phyloP scores from a whole-genome alignment of 495 filamentous ascomycete genomes.

The Penicillium atrosanguineum region DNA sequence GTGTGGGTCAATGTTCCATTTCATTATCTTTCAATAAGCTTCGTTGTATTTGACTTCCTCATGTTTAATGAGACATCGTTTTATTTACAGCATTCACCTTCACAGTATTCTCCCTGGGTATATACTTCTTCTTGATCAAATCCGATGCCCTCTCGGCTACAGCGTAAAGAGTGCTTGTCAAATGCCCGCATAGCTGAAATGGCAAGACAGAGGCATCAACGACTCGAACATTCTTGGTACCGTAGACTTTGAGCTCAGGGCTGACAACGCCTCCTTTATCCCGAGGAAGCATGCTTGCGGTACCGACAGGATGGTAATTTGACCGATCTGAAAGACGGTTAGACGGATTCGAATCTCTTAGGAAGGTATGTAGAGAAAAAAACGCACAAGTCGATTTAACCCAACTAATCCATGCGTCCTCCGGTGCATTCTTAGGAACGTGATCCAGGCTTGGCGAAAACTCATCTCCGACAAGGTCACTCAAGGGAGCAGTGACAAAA shows the following conservation, averaged over 20 bases:
- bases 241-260: conserved; percentile 45
- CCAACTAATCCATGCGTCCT: conserved; percentile 19
- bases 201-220: conserved; percentile 59
- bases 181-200: conserved; percentile 51
- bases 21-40: background rate
- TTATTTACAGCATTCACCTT: background rate
- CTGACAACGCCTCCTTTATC: conserved; percentile 51
- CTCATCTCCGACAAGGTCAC: conserved; percentile 18
- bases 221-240: conserved; percentile 45
- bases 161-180: conserved; percentile 54
- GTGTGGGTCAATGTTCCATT: background rate
- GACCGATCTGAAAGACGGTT: conserved; percentile 27
- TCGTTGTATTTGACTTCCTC: too few species aligned
- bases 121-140: conserved; percentile 30
- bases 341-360: conserved; percentile 1
- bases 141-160: conserved; percentile 56
- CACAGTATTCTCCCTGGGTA: background rate
- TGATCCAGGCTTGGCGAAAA: conserved; percentile 12
- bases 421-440: conserved; percentile 16
- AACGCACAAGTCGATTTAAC: conserved; percentile 21
- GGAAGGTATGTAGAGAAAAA: background rate
- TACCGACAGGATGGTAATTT: conserved; percentile 44
- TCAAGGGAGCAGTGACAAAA: conserved; percentile 15
- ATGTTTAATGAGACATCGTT: background rate
- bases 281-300: conserved; percentile 54